A percentile compares a stretch with the other conserved stretches of the same genome.
These are phyloP conservation scores for Cyclostephanos tholiformis DNA, from an alignment of 108 stramenopile species.

Conservation along the genomic window DNA sequence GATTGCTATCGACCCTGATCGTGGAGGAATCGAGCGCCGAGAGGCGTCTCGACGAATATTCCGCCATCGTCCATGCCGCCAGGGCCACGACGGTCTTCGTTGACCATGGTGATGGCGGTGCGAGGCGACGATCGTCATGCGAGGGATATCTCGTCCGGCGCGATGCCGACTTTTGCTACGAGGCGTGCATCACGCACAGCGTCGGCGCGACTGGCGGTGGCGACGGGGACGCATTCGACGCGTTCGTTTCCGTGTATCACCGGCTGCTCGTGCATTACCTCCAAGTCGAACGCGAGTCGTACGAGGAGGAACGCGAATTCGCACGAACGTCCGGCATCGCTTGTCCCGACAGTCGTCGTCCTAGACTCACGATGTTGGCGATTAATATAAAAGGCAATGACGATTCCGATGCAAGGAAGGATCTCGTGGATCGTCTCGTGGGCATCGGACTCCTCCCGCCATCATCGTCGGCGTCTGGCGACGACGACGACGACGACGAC, in stretches of 20 bases:
- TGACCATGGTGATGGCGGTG: background rate
- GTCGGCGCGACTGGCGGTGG: background rate
- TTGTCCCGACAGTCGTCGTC: no score
- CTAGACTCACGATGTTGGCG: background rate
- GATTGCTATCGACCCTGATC: no score
- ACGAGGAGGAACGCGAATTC: slow-evolving; percentile 14
- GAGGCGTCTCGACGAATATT: background rate
- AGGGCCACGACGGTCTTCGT: background rate
- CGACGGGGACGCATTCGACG: background rate
- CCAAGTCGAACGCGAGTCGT: slow-evolving; percentile 10
- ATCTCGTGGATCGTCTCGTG: background rate
- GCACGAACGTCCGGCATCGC: no score
- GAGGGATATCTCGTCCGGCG: background rate
- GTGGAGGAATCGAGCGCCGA: background rate
- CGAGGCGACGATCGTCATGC: background rate
- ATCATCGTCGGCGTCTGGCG: background rate
- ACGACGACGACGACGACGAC: background rate
- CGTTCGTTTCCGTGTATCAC: background rate
- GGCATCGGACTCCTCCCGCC: background rate
- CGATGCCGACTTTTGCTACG: background rate
- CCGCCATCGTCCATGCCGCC: background rate
- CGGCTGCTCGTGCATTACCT: slow-evolving; percentile 24
- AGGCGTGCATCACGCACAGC: background rate
- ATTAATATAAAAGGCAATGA: background rate
- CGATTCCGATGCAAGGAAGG: background rate